Base-by-base conservation (phyloP, 164 flowering plant species). In the Platanus orientalis region DNA sequence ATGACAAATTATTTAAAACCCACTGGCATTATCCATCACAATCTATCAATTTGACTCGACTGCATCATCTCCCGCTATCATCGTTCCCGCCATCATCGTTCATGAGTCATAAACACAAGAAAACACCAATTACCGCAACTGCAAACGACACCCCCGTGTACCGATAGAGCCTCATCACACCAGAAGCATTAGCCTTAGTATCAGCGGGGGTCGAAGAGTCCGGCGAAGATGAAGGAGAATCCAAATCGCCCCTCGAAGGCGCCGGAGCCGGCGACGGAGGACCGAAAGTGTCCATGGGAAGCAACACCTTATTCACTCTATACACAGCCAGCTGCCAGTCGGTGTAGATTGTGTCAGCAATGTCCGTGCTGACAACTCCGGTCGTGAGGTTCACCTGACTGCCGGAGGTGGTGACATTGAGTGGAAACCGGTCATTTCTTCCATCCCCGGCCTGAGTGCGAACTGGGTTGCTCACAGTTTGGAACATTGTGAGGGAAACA, bases 381-480 rank as follows among this genome's bases (percentile, higher is more conserved):
- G 96, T 80, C 0, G 93, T 70, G 0, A 95, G 58, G 28, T 86
- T 89, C 25, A 92, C 94, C 21, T 73, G 73, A 62, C 66, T 86
- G n/a, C 88, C 94, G 0, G 76, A 53, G 4, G 89, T 81, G 10
- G 92, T 88, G n/a, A 95, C 78, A 62, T 88, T 89, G 10, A 95
- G 67, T 0, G 89, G 92, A 27, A 77, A 88, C 65, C 69, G 70
- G 0, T 79, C 81, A 2, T 61, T 56, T 21, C 48, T 59, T 50
- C 66, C 69, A 67, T 78, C 68, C 14, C 97, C 95, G 4, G 97
- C 97, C 42, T 88, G 92, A 0, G 99, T 91, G 19, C 90, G 58
- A 25, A 92, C 49, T 0, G 97, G 99, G 67, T 94, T 94, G 73
- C 89, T 91, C 13, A 80, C 80, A 0, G 96, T 95, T 50, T 92